Base-by-base conservation (phyloP, 805 yeast genomes). In the Suhomyces kilbournensis region DNA sequence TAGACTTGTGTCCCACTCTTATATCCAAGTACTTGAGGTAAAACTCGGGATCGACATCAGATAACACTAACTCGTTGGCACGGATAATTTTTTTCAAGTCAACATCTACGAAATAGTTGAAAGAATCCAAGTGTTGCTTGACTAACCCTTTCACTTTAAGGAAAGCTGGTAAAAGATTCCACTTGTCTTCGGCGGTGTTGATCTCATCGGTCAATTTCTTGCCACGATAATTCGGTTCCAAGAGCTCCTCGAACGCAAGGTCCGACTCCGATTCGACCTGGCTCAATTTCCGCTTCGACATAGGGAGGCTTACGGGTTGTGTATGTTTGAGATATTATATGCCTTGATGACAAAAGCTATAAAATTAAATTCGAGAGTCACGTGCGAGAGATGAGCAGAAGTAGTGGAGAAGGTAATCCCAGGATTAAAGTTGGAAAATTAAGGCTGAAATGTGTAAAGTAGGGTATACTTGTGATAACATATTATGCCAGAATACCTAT, bases 31-130 rank as follows among this genome's bases (percentile, higher is more conserved):
- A 94, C 62, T 90, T 93, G 66, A 94, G 77, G 63, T 93, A 94
- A 65, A 94, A 94, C 65, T 92, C 97, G 0, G 99, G 99, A 71
- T 93, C 98, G 35, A 94, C 98, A 69, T 94, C 99, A 61, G 94
- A 85, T 25, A 94, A 75, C 39, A 94, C 91, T 49, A 82, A 72
- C 71, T 92, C 92, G 68, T 94, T 94, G 14, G 99, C 99, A 60
- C 82, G 76, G 54, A 94, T 87, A 68, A 94, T 94, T 66, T 94
- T 93, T 72, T 89, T 90, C 68, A 94, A 78, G 67, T 94, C 99
- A 6, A 83, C 85, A 63, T 94, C 97, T 17, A 94, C 96, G 68
- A 94, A 94, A 72, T 90, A 94, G 66, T 94, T 93, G 78, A 90
- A 94, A n/a, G 99, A 94, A 66, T 94, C 99, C 65, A 94, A 77